Evolutionary conservation across 495 filamentous ascomycete genomes (phyloP).

Genomic region (Darksidea phi): DNA sequence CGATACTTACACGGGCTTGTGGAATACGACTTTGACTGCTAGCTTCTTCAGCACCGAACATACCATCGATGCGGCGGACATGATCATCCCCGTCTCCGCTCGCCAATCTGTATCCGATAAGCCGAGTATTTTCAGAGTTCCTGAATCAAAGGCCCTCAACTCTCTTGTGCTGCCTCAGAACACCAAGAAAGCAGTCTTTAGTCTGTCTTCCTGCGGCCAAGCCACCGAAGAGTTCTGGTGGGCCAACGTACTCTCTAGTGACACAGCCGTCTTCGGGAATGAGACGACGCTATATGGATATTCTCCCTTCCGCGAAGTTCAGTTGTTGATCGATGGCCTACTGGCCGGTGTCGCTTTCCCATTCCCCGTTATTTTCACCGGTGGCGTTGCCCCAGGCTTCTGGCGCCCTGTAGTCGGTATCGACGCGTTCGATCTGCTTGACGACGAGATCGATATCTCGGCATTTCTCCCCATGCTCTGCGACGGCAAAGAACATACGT

Average conservation of each 20-base stretch:
- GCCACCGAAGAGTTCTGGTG: constrained; percentile 86
- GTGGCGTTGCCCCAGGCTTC: constrained; percentile 76
- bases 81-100: constrained; percentile 77
- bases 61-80: constrained; percentile 54
- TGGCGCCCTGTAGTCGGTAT: constrained; percentile 86
- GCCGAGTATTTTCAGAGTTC: constrained; percentile 70
- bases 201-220: constrained; percentile 76
- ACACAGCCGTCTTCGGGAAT: constrained; percentile 60
- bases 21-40: constrained; percentile 77
- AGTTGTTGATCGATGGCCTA: constrained; percentile 72
- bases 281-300: constrained; percentile 62
- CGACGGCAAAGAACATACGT: constrained; percentile 63
- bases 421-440: constrained; percentile 76
- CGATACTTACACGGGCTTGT: constrained; percentile 73
- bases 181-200: constrained; percentile 67
- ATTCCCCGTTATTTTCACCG: constrained; percentile 84
- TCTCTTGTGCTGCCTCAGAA: constrained; percentile 60
- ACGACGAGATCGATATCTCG: constrained; percentile 82
- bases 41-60: constrained; percentile 63
- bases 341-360: constrained; percentile 82
- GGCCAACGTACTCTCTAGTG: constrained; percentile 69
- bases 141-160: constrained; percentile 60
- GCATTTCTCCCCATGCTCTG: constrained; percentile 70
- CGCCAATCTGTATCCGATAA: constrained; percentile 51
- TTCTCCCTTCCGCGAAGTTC: constrained; percentile 79